A percentile compares a stretch with the other conserved stretches of the same genome.
Conservation (phyloP, 495 filamentous ascomycete species). For the Trichoderma parareesei region DNA sequence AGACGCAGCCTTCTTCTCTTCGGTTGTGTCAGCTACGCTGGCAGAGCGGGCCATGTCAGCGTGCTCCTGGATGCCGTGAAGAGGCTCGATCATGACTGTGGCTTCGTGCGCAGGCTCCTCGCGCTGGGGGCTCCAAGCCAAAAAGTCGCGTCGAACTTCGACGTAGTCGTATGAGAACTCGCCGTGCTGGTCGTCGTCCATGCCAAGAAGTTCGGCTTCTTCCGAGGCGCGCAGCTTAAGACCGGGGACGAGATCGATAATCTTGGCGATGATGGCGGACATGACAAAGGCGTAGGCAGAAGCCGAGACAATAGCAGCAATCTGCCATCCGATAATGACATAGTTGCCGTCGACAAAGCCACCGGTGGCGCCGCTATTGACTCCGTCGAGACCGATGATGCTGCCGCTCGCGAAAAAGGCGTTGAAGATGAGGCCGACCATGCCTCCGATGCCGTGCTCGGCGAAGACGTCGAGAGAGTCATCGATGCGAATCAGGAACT, state of each 20-base stretch:
- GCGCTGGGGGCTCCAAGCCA: slow-evolving; percentile 91
- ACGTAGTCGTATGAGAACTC: slow-evolving; percentile 99
- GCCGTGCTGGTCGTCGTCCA: slow-evolving; percentile 98
- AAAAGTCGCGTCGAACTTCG: slow-evolving; percentile 93
- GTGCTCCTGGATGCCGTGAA: slow-evolving; percentile 78
- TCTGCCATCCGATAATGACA: slow-evolving; percentile 81
- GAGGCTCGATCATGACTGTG: slow-evolving; percentile 52
- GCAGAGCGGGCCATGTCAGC: slow-evolving; percentile 47
- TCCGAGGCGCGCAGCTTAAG: slow-evolving; percentile 86
- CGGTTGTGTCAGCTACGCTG: background rate
- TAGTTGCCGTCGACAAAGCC: slow-evolving; percentile 88
- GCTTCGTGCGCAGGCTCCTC: slow-evolving; percentile 57
- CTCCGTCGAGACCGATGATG: slow-evolving; percentile 89
- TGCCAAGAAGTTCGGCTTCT: slow-evolving; percentile 94
- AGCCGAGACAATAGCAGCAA: slow-evolving; percentile 77
- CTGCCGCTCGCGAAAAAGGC: slow-evolving; percentile 79
- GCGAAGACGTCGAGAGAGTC: slow-evolving; percentile 98
- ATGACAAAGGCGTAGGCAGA: slow-evolving; percentile 76
- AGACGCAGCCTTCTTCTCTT: background rate
- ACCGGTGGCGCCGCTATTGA: slow-evolving; percentile 70
- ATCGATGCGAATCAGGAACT: slow-evolving; percentile 91
- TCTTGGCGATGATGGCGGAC: slow-evolving; percentile 72
- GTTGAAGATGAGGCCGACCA: slow-evolving; percentile 89
- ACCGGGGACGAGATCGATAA: slow-evolving; percentile 81
- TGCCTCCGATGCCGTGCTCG: slow-evolving; percentile 92